Percentiles rank a stretch among this genome's conserved stretches.
Conservation (phyloP, 139 green algal genomes). For the Chlorella sp. region DNA sequence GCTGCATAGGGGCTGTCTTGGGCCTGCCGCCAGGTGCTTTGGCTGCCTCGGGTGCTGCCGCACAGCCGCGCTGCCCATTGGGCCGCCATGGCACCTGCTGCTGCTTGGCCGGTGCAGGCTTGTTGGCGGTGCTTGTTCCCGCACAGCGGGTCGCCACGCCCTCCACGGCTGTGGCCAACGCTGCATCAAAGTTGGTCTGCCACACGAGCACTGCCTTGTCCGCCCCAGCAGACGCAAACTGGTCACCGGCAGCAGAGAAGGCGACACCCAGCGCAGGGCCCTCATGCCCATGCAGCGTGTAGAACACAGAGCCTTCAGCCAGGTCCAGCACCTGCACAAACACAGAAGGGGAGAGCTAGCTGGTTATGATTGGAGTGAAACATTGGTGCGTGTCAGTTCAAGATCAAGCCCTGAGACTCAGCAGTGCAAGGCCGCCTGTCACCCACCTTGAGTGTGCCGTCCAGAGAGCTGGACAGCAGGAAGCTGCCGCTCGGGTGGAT, state of each 20-base stretch:
- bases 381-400: background rate
- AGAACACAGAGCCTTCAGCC: constrained; percentile 89
- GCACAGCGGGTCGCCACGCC: background rate
- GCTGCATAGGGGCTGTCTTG: background rate
- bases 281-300: constrained; percentile 93
- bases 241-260: constrained; percentile 84
- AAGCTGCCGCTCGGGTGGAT: constrained; percentile 89
- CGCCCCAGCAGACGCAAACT: constrained; percentile 83
- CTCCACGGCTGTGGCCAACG: background rate
- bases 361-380: background rate
- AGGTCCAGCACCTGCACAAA: constrained; percentile 83
- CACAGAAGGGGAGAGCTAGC: background rate
- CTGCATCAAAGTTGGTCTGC: constrained; percentile 89
- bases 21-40: background rate
- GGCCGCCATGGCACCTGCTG: background rate
- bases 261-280: constrained; percentile 70
- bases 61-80: background rate
- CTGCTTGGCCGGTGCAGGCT: background rate
- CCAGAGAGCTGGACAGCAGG: constrained; percentile 79
- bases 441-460: constrained; percentile 84
- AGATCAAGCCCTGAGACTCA: too few species aligned
- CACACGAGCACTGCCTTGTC: constrained; percentile 92
- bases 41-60: background rate
- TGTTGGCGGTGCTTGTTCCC: background rate
- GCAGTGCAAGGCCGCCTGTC: background rate